Base-by-base conservation (phyloP, 441 rosid species). In the Erodium moschatum region DNA sequence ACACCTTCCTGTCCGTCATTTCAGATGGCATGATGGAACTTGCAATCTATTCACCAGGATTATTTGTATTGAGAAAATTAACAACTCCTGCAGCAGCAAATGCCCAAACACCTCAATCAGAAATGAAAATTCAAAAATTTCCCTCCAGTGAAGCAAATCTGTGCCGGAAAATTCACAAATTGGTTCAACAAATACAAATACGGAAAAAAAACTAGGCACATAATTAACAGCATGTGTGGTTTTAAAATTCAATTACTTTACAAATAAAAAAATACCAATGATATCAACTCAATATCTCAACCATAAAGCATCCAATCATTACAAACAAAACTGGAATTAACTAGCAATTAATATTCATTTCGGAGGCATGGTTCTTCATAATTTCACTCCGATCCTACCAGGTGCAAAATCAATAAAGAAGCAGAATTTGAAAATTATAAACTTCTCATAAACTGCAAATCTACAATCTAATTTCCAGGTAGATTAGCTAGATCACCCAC, bases 1-100 rank as follows among this genome's bases (percentile, higher is more conserved):
- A 80, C 54, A 81, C 72, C 73, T 74, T 76, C 38, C 71, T 72
- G 66, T 83, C 80, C 76, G 78, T 78, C 48, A 78, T 33, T 63
- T 78, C 82, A 56, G 77, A 80, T 10, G 83, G 86, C 83, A 83
- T 81, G 76, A 66, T 70, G 71, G 68, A 65, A 66, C 42, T 40
- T 24, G 31, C 13, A 46, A 69, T 21, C 64, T 33, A 63, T 35
- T 50, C 21, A 44, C 63, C 10, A 35, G 7, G 12, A 48, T 56
- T 11, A 12, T 12, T 12, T 12, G 7, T 12, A 10, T 44, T 3
- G 3, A 67, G 46, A 40, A 12, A 29, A 29, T 66, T 62, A 56
- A 13, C 42, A 52, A 66, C 58, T 33, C 18, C 67, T 38, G 31
- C 15, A 52, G 18, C 79, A 77, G 74, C 79, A 71, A 18, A 18